A percentile compares a stretch with the other conserved stretches of the same genome.
Conservation (phyloP, 2,329 filamentous ascomycete genomes). For the Talaromyces sp. region DNA sequence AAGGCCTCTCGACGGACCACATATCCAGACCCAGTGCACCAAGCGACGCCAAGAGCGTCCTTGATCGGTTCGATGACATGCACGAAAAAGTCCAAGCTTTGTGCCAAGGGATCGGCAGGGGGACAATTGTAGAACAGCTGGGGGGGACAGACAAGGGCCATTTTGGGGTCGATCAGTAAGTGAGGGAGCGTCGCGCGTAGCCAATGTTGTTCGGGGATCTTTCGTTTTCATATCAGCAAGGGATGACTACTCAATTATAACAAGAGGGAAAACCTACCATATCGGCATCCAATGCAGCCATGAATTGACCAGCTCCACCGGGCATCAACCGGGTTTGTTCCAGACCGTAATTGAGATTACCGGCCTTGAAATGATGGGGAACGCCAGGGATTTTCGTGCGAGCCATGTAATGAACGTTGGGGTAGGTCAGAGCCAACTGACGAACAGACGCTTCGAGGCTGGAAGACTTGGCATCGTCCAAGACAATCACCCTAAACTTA, state of each 20-base stretch:
- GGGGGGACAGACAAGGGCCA: conserved; percentile 56
- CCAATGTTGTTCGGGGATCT: conserved; percentile 58
- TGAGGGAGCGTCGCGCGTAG: conserved; percentile 57
- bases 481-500: conserved; percentile 33
- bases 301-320: conserved; percentile 53
- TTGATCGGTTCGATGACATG: conserved; percentile 48
- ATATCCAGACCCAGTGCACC: conserved; percentile 62
- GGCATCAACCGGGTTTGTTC: conserved; percentile 48
- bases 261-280: conserved; percentile 43
- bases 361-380: conserved; percentile 57
- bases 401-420: conserved; percentile 41
- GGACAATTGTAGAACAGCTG: conserved; percentile 62
- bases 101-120: conserved; percentile 52
- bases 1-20: conserved; percentile 55
- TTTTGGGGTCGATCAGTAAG: conserved; percentile 51
- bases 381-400: conserved; percentile 37
- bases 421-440: conserved; percentile 30
- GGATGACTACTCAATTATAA: conserved; percentile 1
- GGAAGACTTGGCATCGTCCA: conserved; percentile 36
- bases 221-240: conserved; percentile 25
- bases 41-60: conserved; percentile 49
- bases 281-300: conserved; percentile 62
- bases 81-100: conserved; percentile 56
- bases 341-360: conserved; percentile 59
- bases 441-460: conserved; percentile 33